Base-by-base conservation (phyloP, 352 stramenopile species). In the Pythium dissotocum region DNA sequence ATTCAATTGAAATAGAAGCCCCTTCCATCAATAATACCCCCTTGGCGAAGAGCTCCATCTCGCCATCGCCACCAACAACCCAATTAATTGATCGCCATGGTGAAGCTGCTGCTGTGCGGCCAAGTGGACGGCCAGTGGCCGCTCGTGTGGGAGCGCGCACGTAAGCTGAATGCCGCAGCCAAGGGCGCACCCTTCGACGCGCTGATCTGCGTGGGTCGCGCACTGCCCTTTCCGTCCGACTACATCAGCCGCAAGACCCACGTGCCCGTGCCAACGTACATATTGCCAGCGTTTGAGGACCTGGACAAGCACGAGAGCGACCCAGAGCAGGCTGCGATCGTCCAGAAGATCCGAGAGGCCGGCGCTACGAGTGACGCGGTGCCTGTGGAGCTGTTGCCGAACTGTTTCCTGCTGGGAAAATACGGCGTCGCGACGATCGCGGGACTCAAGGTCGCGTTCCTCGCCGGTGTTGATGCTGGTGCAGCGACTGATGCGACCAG, bases 71-170 rank as follows among this genome's bases (percentile, higher is more conserved):
- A 30, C 28, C 28, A 30, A 30, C 28, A 30, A 30, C 28, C 28
- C 28, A 30, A 30, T 30, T 30, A 53, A 66, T 16, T 49, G 46
- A 42, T 14, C 52, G 24, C 26, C 3, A 94, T 95, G 87, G 75
- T 80, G 36, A 93, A 93, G 70, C 61, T 95, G 16, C 65, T 95
- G 79, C 78, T 95, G 2, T 88, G 87, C 60, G 87, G 87, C 1
- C 77, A 82, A 16, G 82, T 92, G 44, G 65, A 82, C 44, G 78
- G 72, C 42, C 71, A 85, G 14, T 95, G 87, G 87, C 55, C 79
- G 58, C 58, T 82, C 59, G 70, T 95, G 4, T 89, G 88, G 38
- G 80, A 91, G 59, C 87, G 87, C 63, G 79, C 77, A 53, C 71
- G 81, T 28, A 93, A 92, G 69, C 76, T 95, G 12, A 88, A 92